Conservation (phyloP, 495 filamentous ascomycete genomes). For the Neurospora sp. region DNA sequence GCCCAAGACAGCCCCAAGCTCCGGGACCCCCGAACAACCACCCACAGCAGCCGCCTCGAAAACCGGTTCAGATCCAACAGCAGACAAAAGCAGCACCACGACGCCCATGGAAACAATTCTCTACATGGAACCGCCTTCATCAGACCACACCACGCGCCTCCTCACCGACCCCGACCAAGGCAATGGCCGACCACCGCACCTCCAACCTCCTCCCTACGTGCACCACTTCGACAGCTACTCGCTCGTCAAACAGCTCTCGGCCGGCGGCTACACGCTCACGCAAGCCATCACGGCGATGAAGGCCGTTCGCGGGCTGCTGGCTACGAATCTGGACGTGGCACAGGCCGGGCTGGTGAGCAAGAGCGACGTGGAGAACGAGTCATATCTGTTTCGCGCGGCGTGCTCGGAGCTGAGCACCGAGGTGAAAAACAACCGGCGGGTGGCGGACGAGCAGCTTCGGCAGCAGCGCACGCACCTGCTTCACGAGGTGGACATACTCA, state of each 20-base stretch:
- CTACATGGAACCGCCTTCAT: conserved; percentile 42
- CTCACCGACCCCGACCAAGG: background rate
- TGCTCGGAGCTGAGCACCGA: conserved; percentile 86
- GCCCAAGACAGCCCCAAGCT: background rate
- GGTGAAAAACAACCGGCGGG: conserved; percentile 49
- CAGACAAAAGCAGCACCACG: conserved; percentile 22
- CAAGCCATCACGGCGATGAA: conserved; percentile 83
- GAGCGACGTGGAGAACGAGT: conserved; percentile 76
- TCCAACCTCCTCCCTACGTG: conserved; percentile 68
- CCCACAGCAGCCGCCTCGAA: background rate
- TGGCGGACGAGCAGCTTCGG: conserved; percentile 59
- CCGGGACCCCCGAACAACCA: background rate
- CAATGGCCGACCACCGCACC: conserved; percentile 35
- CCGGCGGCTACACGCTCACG: conserved; percentile 53
- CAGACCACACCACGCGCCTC: conserved; percentile 15
- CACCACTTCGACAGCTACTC: conserved; percentile 96
- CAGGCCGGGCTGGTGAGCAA: conserved; percentile 65
- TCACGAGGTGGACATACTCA: conserved; percentile 87
- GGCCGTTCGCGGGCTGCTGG: conserved; percentile 63
- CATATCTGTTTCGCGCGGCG: conserved; percentile 88
- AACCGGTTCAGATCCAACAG: background rate
- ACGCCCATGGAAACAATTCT: conserved; percentile 55
- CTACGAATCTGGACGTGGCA: conserved; percentile 70
- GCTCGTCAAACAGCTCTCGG: conserved; percentile 65
- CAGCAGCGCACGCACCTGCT: conserved; percentile 75